Conservation (phyloP, 768 basidiomycete species). For the Leucocoprinus leucothites region DNA sequence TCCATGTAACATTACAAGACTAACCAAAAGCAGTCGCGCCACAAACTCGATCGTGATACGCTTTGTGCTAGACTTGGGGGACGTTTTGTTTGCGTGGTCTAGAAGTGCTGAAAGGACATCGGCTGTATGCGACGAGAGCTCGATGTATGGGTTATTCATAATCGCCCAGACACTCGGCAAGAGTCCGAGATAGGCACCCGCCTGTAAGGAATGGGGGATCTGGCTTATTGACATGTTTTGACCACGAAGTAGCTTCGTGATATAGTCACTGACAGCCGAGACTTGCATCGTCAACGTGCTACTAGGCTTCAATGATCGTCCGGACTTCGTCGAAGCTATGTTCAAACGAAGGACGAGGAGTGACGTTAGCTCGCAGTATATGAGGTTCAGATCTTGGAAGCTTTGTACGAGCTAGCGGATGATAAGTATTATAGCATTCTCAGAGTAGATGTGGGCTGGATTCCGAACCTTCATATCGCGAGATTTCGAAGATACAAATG, state of each 20-base stretch:
- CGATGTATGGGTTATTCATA: slow-evolving; percentile 39
- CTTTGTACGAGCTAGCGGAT: slow-evolving; percentile 54
- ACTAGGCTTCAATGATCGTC: slow-evolving; percentile 17
- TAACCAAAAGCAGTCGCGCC: slow-evolving; percentile 64
- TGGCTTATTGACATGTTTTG: slow-evolving; percentile 39
- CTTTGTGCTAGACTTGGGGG: slow-evolving; percentile 64
- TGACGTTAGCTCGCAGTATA: slow-evolving; percentile 75
- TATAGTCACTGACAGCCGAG: slow-evolving; percentile 56
- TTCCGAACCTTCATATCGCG: slow-evolving; percentile 57
- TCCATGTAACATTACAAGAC: slow-evolving; percentile 18
- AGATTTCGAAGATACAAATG: slow-evolving; percentile 50
- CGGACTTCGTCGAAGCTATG: slow-evolving; percentile 16
- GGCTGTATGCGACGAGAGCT: slow-evolving; percentile 14
- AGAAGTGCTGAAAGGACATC: slow-evolving; percentile 54
- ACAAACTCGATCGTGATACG: slow-evolving; percentile 72
- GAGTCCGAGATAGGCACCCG: slow-evolving; percentile 59
- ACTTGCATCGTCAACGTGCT: slow-evolving; percentile 31
- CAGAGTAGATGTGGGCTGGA: not conserved
- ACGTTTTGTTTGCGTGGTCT: slow-evolving; percentile 59
- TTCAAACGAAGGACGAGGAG: slow-evolving; percentile 46
- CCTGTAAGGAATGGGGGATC: slow-evolving; percentile 49
- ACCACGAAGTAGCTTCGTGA: slow-evolving; percentile 55
- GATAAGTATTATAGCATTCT: slow-evolving; percentile 6
- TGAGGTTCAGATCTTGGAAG: slow-evolving; percentile 69
- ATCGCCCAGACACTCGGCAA: slow-evolving; percentile 80